These are phyloP conservation scores for Phoenix roebelenii DNA, from an alignment of 176 grass and related monocot species.

Conservation along the genomic window DNA sequence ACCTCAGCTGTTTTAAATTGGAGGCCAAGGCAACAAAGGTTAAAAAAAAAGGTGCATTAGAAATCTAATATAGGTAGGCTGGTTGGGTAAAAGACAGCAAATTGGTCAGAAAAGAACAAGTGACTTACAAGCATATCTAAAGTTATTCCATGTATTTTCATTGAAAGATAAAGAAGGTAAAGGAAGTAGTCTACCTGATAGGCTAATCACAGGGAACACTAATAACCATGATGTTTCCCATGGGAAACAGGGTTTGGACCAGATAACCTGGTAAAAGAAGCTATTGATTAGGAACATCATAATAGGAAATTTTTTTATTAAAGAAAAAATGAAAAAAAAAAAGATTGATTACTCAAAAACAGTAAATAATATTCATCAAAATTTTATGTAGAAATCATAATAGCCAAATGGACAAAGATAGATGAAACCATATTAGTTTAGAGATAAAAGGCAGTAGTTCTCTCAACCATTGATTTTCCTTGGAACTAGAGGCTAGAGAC, in stretches of 20 bases:
- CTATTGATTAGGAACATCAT: constrained; percentile 7
- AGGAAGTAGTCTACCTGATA: constrained; percentile 14
- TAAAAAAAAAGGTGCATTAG: constrained; percentile 8
- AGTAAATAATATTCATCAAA: no score
- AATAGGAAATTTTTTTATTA: neutral
- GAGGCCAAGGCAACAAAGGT: constrained; percentile 22
- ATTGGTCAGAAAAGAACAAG: neutral
- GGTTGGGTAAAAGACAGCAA: constrained; percentile 4
- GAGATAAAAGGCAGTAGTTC: no score
- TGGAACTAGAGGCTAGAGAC: no score
- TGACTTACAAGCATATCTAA: neutral
- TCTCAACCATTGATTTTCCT: no score
- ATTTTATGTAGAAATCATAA: no score
- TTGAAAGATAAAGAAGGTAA: neutral
- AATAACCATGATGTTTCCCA: constrained; percentile 24
- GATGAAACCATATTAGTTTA: no score
- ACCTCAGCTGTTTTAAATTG: constrained; percentile 19
- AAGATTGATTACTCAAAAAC: no score
- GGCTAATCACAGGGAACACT: constrained; percentile 10
- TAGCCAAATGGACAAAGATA: no score
- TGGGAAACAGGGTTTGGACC: constrained; percentile 17
- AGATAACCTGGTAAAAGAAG: constrained; percentile 21
- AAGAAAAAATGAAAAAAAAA: no score
- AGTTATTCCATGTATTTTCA: constrained; percentile 5
- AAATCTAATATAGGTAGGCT: constrained; percentile 7